Evolutionary conservation across 2,329 filamentous ascomycete genomes (phyloP), one percentile per base, ranked within the genome.

Genomic region (Curvularia spicifera): DNA sequence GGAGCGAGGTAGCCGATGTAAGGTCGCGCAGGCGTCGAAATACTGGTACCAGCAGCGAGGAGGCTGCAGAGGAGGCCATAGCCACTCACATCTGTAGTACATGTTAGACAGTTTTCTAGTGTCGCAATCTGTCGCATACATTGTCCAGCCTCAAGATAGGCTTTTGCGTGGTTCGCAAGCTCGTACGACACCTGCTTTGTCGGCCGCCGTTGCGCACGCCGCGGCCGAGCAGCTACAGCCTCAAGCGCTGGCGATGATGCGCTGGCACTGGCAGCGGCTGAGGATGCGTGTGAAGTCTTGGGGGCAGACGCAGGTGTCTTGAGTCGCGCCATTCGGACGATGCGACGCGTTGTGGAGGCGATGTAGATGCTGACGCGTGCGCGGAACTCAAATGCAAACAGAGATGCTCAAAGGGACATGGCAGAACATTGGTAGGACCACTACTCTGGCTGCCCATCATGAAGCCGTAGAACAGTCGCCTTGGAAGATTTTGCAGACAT

Each of bases 1-100:
- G 90, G 86, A 1, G 94, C 91, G 18, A 92, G 78, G 57, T 84
- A 85, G 10, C 85, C 84, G 0, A 86, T 80, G 31, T 75, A 71
- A 3, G 67, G 67, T 51, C 71, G 68, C 1, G 73, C 71, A 2
- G 74, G 68, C 1, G 67, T 70, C 2, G 76, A 76, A 46, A 74
- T 73, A 26, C 71, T 72, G 18, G 68, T 68, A 7, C 69, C 69
- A 1, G 74, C 66, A 35, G 66, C 63, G n/a, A 77, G 69, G 4
- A 78, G 70, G 39, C 64, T 70, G 33, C 70, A 59, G 4, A 78
- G 71, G 42, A 78, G 73, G n/a, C 64, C 59, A 46, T 71, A 76
- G 12, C 71, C 76, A 31, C 72, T 69, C 40, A 65, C 65, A 40
- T 73, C 75, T 78, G 28, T 5, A 7, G 18, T n/a, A 37, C 48